Evolutionary conservation across 345 rosid genomes (phyloP).

Genomic region (Corymbia maculata): DNA sequence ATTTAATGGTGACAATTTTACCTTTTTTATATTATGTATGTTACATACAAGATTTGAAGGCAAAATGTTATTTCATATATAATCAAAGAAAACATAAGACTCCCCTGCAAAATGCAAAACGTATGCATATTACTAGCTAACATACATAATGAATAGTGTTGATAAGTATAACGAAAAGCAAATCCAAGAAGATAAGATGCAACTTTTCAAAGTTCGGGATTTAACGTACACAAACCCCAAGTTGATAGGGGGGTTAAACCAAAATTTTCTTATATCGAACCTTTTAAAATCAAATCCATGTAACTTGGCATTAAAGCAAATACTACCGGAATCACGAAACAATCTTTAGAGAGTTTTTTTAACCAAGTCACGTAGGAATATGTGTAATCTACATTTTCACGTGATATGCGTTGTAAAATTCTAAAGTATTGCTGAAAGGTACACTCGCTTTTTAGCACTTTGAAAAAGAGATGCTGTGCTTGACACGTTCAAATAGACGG

Average conservation of each 20-base stretch:
- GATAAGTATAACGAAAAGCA: background rate
- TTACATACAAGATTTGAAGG: background rate
- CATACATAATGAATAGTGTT: background rate
- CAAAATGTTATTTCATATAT: background rate
- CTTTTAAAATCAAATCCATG: background rate
- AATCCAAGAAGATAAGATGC: background rate
- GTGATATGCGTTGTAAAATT: background rate
- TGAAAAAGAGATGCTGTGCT: background rate
- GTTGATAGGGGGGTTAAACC: background rate
- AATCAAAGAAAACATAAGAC: background rate
- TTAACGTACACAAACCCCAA: background rate
- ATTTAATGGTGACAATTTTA: background rate
- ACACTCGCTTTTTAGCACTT: background rate
- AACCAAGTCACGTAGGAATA: background rate
- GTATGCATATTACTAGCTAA: background rate
- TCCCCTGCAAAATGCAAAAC: background rate
- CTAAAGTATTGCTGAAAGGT: background rate
- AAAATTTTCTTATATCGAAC: background rate
- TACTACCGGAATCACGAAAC: background rate
- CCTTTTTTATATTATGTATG: background rate
- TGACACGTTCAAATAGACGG: background rate
- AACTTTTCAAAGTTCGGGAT: background rate
- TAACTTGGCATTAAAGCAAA: background rate
- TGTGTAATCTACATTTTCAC: background rate
- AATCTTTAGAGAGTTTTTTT: background rate